These are phyloP conservation scores for Pythium utonaiense DNA, from an alignment of 352 stramenopile species.

Conservation along the genomic window DNA sequence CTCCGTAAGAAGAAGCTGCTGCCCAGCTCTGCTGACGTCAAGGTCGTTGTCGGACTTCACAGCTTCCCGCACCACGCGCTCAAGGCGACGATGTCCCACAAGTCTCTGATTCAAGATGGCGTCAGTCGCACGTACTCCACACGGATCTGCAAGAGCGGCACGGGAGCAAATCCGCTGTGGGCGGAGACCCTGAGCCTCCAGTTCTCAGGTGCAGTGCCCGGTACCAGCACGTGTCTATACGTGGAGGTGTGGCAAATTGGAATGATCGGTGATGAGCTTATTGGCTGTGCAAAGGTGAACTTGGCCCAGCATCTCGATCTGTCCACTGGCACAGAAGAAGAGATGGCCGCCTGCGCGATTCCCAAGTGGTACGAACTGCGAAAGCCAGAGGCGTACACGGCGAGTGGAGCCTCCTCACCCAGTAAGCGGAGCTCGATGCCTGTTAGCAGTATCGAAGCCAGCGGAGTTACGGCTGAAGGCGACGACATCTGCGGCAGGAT, in stretches of 20 bases:
- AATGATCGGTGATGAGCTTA: conserved; percentile 76
- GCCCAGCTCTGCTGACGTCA: conserved; percentile 37
- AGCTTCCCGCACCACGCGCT: conserved; percentile 65
- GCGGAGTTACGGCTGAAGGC: conserved; percentile 30
- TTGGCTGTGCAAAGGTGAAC: conserved; percentile 77
- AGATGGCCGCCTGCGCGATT: conserved; percentile 64
- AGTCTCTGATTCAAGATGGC: conserved; percentile 47
- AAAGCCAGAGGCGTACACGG: conserved; percentile 46
- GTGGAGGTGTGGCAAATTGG: conserved; percentile 74
- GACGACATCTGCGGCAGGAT: conserved; percentile 49
- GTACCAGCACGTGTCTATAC: conserved; percentile 67
- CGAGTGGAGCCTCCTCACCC: conserved; percentile 10
- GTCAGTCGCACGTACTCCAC: conserved; percentile 69
- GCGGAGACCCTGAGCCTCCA: conserved; percentile 74
- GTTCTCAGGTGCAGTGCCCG: conserved; percentile 72
- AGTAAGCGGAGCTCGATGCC: conserved; percentile 18
- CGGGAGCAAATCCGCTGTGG: conserved; percentile 59
- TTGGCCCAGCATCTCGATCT: conserved; percentile 63
- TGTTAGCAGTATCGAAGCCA: conserved; percentile 8
- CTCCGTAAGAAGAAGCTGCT: conserved; percentile 51
- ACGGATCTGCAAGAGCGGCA: conserved; percentile 46
- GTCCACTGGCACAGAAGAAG: conserved; percentile 55
- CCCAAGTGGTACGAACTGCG: conserved; percentile 78
- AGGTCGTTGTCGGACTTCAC: conserved; percentile 67
- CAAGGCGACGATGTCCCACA: conserved; percentile 34